These are phyloP conservation scores for Rhodotorula taiwanensis DNA, from an alignment of 768 basidiomycete genomes.

Conservation along the genomic window DNA sequence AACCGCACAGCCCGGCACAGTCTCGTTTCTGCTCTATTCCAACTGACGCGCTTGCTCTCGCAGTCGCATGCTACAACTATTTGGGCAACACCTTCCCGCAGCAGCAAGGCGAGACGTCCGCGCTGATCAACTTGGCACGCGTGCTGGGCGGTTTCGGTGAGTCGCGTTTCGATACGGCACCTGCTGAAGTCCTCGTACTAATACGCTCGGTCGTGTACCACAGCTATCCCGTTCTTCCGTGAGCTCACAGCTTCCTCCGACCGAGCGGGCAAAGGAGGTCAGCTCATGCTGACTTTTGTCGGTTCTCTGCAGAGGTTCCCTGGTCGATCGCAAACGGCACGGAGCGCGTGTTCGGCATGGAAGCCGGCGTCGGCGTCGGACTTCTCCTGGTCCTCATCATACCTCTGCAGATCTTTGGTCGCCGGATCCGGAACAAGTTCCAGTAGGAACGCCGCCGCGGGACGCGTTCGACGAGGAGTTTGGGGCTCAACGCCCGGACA, in stretches of 20 bases:
- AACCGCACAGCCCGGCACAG: no score
- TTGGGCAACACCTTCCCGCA: conserved; percentile 34
- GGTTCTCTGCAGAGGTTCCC: conserved; percentile 8
- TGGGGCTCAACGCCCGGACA: no score
- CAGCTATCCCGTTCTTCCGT: background rate
- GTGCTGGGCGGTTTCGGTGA: conserved; percentile 50
- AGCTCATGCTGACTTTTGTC: background rate
- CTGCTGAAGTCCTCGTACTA: background rate
- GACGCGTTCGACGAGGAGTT: no score
- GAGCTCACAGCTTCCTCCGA: no score
- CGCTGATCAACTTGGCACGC: conserved; percentile 56
- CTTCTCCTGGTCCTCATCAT: conserved; percentile 55
- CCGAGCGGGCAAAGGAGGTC: no score
- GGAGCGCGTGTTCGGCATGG: conserved; percentile 20
- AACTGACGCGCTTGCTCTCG: conserved; percentile 49
- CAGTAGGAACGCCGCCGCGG: no score
- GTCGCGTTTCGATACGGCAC: background rate
- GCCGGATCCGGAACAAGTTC: conserved; percentile 40
- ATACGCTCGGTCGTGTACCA: background rate
- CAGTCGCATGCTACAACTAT: conserved; percentile 57
- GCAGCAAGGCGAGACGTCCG: conserved; percentile 57
- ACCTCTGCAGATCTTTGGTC: conserved; percentile 52
- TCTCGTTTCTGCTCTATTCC: background rate
- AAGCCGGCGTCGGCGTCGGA: conserved; percentile 48
- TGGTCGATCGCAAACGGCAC: background rate